Conservation (phyloP, 257 asterid species). For the Solanum corneliomulleri region DNA sequence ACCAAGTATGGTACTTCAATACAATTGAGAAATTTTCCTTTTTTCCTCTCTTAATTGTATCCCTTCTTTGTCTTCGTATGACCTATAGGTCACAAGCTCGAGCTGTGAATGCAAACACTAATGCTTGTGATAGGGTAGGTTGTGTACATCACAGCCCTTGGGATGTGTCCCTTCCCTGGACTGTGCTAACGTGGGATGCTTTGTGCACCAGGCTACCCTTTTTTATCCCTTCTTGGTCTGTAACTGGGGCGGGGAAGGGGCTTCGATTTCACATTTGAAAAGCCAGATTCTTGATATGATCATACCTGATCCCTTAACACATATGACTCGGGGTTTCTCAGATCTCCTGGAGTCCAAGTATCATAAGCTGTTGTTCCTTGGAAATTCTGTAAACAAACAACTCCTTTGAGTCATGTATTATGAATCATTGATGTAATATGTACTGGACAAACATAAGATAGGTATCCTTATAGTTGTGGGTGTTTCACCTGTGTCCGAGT, state of each 20-base stretch:
- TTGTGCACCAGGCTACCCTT: not conserved
- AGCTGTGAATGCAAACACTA: not conserved
- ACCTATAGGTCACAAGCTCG: not conserved
- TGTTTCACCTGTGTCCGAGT: not conserved
- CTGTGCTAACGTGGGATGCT: not conserved
- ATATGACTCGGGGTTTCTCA: not conserved
- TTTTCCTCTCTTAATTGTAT: not conserved
- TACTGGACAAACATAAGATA: not conserved
- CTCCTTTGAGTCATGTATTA: not conserved
- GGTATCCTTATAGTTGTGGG: not conserved
- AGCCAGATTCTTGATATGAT: not conserved
- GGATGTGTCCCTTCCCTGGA: not conserved
- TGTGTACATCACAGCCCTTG: not conserved
- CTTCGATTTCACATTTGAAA: not conserved
- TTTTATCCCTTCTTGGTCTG: not conserved
- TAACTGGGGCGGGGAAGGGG: not conserved
- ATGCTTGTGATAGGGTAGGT: not conserved
- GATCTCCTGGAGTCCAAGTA: not conserved
- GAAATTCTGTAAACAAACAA: not conserved
- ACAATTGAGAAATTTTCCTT: not conserved
- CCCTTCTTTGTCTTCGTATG: not conserved
- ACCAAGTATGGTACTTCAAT: not conserved
- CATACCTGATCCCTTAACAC: not conserved
- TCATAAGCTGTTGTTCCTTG: not conserved
- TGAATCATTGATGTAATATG: not conserved